Evolutionary conservation across 1,284 basidiomycete genomes (phyloP).

Genomic region (Leccinum fuscescens): DNA sequence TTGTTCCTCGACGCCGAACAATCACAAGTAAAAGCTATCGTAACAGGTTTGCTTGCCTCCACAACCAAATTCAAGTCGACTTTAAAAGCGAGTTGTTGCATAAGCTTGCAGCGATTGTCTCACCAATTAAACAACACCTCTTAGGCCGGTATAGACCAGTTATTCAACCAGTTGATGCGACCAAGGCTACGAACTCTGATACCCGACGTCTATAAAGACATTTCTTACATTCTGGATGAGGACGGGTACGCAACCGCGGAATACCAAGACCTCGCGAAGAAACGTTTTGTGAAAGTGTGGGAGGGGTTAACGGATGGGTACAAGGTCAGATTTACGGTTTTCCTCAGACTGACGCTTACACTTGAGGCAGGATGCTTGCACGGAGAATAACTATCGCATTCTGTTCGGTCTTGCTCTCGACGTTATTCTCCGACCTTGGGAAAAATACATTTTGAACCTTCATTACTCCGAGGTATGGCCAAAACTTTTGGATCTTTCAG

Average conservation of each 20-base stretch:
- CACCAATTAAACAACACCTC: constrained; percentile 6
- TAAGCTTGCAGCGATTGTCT: constrained; percentile 2
- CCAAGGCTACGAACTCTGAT: constrained; percentile 83
- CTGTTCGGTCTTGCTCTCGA: constrained; percentile 87
- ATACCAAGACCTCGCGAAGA: constrained; percentile 81
- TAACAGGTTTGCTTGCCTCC: constrained; percentile 52
- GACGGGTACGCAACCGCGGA: constrained; percentile 83
- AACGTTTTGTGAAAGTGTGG: constrained; percentile 88
- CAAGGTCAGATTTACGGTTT: constrained; percentile 50
- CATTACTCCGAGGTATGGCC: constrained; percentile 81
- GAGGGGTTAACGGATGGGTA: constrained; percentile 82
- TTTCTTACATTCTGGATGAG: constrained; percentile 87
- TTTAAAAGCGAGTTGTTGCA: constrained; percentile 53
- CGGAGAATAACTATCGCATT: constrained; percentile 82
- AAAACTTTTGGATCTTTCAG: background rate
- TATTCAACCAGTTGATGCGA: constrained; percentile 90
- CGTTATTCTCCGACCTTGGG: constrained; percentile 89
- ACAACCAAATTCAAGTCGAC: constrained; percentile 67
- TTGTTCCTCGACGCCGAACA: constrained; percentile 69
- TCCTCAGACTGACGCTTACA: constrained; percentile 4
- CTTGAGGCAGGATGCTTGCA: constrained; percentile 68
- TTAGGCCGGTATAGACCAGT: constrained; percentile 84
- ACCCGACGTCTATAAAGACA: constrained; percentile 85
- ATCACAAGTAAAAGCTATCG: constrained; percentile 41
- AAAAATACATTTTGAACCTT: constrained; percentile 79